These are phyloP conservation scores for Trichoderma sp. DNA, from an alignment of 2,329 filamentous ascomycete genomes.

Conservation along the genomic window DNA sequence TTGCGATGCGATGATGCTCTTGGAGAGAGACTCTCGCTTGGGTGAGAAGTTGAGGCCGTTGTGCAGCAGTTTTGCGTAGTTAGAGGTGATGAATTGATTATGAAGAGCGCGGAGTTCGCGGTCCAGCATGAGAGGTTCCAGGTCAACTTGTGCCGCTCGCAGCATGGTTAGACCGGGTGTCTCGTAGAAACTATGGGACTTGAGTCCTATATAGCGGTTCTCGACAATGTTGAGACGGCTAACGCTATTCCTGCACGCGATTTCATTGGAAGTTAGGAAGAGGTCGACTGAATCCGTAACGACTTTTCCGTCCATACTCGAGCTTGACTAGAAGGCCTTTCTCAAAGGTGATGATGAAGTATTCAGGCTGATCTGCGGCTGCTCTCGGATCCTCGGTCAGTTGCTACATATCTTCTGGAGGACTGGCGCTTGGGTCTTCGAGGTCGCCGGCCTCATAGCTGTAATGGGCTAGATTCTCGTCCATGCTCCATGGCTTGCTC, in stretches of 20 bases:
- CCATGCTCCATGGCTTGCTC: constrained; percentile 65
- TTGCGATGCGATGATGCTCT: not conserved
- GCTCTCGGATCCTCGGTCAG: constrained; percentile 36
- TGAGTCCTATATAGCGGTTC: not conserved
- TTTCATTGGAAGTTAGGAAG: not conserved
- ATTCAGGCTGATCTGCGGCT: constrained; percentile 2
- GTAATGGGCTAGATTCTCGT: constrained; percentile 45
- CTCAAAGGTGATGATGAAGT: constrained; percentile 62
- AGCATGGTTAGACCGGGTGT: not conserved
- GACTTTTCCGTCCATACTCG: constrained; percentile 21
- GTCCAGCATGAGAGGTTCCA: not conserved
- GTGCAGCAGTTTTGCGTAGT: not conserved
- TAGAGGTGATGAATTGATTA: not conserved
- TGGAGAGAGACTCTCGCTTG: not conserved
- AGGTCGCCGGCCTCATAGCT: constrained; percentile 75
- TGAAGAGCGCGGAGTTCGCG: not conserved
- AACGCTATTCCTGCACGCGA: not conserved
- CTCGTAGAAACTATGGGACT: not conserved
- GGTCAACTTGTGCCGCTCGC: not conserved
- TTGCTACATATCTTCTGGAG: constrained; percentile 71
- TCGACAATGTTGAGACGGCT: not conserved
- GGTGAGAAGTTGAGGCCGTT: not conserved
- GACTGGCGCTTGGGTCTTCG: constrained; percentile 53
- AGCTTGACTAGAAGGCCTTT: constrained; percentile 65
- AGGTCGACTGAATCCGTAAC: not conserved